Base-by-base conservation (phyloP, 139 green algal species). In the Chlorella sp. region DNA sequence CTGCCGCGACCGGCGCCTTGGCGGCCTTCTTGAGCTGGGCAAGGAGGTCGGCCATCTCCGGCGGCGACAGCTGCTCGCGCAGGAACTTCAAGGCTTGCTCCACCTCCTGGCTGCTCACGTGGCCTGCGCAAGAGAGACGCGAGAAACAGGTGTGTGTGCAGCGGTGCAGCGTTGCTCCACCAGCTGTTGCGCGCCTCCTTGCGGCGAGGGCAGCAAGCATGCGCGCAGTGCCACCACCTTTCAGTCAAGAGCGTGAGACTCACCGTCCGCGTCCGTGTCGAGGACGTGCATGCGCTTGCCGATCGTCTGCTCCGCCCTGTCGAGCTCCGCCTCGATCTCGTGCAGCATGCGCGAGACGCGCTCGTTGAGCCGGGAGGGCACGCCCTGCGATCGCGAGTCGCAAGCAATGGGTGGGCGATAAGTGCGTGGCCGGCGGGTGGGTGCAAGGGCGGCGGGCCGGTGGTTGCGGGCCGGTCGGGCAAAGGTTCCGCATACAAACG, bases 311-410 rank as follows among this genome's bases (percentile, higher is more conserved):
- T 92, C 88, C 36, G 74, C 83, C 50, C 78, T 55, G 75, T 96
- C 91, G 63, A 96, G 86, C 81, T 96, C 91, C 62, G 75, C 71
- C 79, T 96, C 91, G 32, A 96, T 84, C 32, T 80, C 79, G 49
- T 80, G 34, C 49, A 96, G 83, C 78, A 96, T 92, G 76, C 74
- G 71, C 5, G 81, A 77, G 49, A 96, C 91, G 2, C 85, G 82
- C 67, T 88, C 87, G 31, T 69, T 72, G 69, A 94, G 77, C 35
- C 77, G 76, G 73, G 81, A 81, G 55, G 42, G 42, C 42, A 55
- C 42, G 36, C 2, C 36, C 26, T n/a, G n/a, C n/a, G n/a, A n/a
- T n/a, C n/a, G n/a, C n/a, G n/a, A n/a, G n/a, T n/a, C n/a, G n/a
- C n/a, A n/a, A n/a, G n/a, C n/a, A n/a, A n/a, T n/a, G n/a, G n/a